A percentile compares a stretch with the other conserved stretches of the same genome.
phyloP scores from a whole-genome alignment of 2,329 filamentous ascomycete genomes.

The Colletotrichum musicola region DNA sequence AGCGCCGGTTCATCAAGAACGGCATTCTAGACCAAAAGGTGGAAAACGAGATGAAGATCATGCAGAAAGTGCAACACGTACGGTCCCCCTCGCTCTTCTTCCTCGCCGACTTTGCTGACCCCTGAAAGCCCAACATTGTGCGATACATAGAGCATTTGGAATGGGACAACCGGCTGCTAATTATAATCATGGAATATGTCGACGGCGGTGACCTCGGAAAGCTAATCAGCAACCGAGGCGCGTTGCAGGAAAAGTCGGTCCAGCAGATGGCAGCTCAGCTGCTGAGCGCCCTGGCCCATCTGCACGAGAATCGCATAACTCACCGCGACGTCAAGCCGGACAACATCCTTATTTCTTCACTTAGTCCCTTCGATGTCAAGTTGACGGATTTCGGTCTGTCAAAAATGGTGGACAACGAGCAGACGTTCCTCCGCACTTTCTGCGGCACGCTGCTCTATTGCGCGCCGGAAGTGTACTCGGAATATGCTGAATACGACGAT shows the following conservation, averaged over 20 bases:
- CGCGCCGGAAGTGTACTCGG: constrained; percentile 94
- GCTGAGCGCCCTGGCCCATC: constrained; percentile 84
- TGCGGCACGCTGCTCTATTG: constrained; percentile 97
- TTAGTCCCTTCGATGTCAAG: constrained; percentile 84
- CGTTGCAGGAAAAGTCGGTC: constrained; percentile 76
- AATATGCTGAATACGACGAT: constrained; percentile 77
- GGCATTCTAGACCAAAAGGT: constrained; percentile 90
- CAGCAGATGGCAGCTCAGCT: constrained; percentile 81
- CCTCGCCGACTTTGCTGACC: constrained; percentile 19
- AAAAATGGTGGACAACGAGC: constrained; percentile 90
- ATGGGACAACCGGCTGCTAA: constrained; percentile 84
- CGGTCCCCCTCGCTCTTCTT: constrained; percentile 50
- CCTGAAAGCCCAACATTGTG: constrained; percentile 82
- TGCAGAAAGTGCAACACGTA: constrained; percentile 87
- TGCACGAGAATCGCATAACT: constrained; percentile 90
- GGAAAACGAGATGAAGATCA: constrained; percentile 97
- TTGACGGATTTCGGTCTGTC: constrained; percentile 97
- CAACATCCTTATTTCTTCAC: constrained; percentile 87
- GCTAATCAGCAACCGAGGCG: constrained; percentile 71
- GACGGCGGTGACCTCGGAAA: constrained; percentile 85
- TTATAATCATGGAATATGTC: constrained; percentile 97
- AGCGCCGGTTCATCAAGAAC: constrained; percentile 92
- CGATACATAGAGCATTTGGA: constrained; percentile 92
- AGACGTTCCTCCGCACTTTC: constrained; percentile 95
- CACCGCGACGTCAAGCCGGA: constrained; percentile 99